Evolutionary conservation across 176 grass and related monocot genomes (phyloP).

Genomic region (Bolboschoenus planiculmis): DNA sequence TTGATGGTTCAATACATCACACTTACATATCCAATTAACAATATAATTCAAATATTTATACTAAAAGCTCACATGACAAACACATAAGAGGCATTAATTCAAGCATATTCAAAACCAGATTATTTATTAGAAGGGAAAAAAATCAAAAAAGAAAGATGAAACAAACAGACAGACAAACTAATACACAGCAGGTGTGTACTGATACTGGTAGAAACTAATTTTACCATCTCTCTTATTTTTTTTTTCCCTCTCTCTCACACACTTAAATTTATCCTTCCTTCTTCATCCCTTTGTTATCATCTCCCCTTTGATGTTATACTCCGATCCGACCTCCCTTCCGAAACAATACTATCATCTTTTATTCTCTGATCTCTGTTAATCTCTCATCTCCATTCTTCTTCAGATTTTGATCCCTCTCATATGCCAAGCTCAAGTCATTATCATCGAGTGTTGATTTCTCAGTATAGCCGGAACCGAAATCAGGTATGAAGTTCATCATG

Average conservation of each 20-base stretch:
- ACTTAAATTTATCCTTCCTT: not conserved
- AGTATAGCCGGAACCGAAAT: not conserved
- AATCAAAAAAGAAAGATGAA: too few relatives aligned
- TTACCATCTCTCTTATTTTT: not conserved
- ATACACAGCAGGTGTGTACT: not conserved
- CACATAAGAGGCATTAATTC: not conserved
- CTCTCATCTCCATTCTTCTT: not conserved
- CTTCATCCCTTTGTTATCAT: not conserved
- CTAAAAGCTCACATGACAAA: not conserved
- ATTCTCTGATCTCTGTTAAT: not conserved
- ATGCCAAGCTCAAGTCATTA: not conserved
- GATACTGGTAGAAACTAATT: not conserved
- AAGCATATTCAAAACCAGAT: not conserved
- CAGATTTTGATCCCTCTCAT: not conserved
- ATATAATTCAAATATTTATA: not conserved
- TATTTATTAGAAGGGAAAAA: not conserved
- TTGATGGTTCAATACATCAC: too few relatives aligned
- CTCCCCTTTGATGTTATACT: not conserved
- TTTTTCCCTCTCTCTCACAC: not conserved
- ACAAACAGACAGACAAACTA: not conserved
- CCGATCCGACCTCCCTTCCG: not conserved
- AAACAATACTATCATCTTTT: not conserved
- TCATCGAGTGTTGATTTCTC: not conserved
- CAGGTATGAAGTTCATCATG: not conserved
- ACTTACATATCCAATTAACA: too few relatives aligned